phyloP scores from a whole-genome alignment of 768 basidiomycete species.

The Naganishia friedmannii region DNA sequence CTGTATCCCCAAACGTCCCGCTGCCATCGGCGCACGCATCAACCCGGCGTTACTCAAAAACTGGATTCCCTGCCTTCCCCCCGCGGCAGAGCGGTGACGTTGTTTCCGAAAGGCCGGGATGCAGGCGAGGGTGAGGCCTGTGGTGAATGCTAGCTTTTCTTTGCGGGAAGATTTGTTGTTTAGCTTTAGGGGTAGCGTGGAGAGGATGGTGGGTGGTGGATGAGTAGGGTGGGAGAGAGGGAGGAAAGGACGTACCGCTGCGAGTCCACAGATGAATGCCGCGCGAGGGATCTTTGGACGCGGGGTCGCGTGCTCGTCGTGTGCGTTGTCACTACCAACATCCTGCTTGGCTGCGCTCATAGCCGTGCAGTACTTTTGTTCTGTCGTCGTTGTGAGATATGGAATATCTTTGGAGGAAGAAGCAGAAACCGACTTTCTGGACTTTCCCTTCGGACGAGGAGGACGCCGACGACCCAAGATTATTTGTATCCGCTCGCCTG shows the following conservation, averaged over 20 bases:
- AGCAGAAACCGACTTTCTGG: too few species aligned
- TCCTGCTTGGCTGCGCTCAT: neutral
- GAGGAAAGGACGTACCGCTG: slow-evolving; percentile 9
- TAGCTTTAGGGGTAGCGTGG: too few species aligned
- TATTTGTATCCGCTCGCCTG: neutral
- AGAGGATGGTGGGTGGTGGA: neutral
- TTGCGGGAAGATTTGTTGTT: too few species aligned
- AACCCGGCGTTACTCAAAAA: slow-evolving; percentile 2
- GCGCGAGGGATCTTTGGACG: slow-evolving; percentile 2
- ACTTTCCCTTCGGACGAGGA: too few species aligned
- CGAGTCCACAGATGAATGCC: slow-evolving; percentile 6
- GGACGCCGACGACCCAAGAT: too few species aligned
- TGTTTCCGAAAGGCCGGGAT: slow-evolving; percentile 3
- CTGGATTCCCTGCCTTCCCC: neutral
- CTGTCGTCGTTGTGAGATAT: too few species aligned
- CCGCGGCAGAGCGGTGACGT: neutral
- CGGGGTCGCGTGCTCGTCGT: neutral
- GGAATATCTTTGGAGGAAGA: too few species aligned
- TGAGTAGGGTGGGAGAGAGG: neutral
- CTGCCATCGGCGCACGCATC: neutral
- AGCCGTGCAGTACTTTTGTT: too few species aligned
- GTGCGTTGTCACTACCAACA: neutral
- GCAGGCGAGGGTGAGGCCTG: slow-evolving; percentile 13
- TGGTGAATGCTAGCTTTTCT: slow-evolving; percentile 18
- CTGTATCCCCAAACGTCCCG: neutral